phyloP scores from a whole-genome alignment of 208 protist species.

The Crithidia bombi region DNA sequence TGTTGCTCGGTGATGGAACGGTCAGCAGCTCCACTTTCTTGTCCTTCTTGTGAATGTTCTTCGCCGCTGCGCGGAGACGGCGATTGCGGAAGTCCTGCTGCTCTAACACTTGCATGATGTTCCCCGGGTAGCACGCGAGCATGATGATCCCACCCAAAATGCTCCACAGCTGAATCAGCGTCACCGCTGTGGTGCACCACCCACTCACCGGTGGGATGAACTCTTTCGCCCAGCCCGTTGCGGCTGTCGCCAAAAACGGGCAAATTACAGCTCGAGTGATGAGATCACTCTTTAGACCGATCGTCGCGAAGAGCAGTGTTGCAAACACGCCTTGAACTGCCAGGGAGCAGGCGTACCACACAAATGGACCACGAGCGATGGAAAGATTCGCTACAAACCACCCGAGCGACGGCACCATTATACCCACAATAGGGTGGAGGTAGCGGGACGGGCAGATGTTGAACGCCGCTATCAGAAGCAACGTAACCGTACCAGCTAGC shows the following conservation, averaged over 20 bases:
- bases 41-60: conserved; percentile 26
- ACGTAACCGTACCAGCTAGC: conserved; percentile 5
- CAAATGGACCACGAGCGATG: conserved; percentile 28
- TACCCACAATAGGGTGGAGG: conserved; percentile 23
- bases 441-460: conserved; percentile 27
- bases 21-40: conserved; percentile 30
- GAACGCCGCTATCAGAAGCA: conserved; percentile 11
- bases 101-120: conserved; percentile 46
- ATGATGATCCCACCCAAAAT: conserved; percentile 52
- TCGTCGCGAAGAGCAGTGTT: conserved; percentile 15
- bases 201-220: conserved; percentile 4
- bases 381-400: conserved; percentile 45
- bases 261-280: conserved; percentile 23
- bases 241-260: conserved; percentile 24
- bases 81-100: conserved; percentile 39
- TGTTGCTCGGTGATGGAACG: conserved; percentile 27
- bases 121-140: conserved; percentile 63
- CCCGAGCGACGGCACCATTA: conserved; percentile 31
- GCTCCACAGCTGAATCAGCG: conserved; percentile 57
- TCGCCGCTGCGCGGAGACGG: conserved; percentile 23
- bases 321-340: conserved; percentile 37
- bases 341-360: conserved; percentile 25
- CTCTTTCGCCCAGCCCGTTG: conserved; percentile 22
- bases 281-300: conserved; percentile 31
- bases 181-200: conserved; percentile 11